Conservation (phyloP, 2,329 filamentous ascomycete genomes). For the Dothideomycetes sp. region DNA sequence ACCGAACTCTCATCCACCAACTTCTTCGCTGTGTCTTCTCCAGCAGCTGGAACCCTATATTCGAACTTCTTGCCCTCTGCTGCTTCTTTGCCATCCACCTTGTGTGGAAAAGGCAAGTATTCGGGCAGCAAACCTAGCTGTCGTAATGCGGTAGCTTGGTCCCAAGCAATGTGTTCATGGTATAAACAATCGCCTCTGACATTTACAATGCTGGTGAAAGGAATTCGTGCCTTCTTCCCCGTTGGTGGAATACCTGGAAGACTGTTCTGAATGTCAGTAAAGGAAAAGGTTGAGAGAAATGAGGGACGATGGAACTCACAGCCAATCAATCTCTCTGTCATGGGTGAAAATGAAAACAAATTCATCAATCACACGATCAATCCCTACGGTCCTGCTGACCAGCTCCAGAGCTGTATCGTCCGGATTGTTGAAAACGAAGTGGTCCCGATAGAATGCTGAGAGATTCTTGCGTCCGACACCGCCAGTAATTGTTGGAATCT, state of each 20-base stretch:
- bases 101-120: conserved; percentile 55
- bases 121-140: conserved; percentile 51
- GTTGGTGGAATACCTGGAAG: conserved; percentile 49
- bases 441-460: conserved; percentile 46
- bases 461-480: conserved; percentile 35
- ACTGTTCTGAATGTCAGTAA: conserved; percentile 36
- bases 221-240: conserved; percentile 43
- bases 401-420: conserved; percentile 45
- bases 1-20: conserved; percentile 41
- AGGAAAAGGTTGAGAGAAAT: conserved; percentile 25
- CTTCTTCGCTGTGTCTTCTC: conserved; percentile 45
- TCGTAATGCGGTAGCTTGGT: conserved; percentile 49
- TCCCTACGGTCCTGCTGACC: conserved; percentile 48
- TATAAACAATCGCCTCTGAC: conserved; percentile 46
- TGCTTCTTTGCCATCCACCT: conserved; percentile 32
- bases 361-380: conserved; percentile 51
- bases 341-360: conserved; percentile 49
- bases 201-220: conserved; percentile 47
- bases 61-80: conserved; percentile 41
- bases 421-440: conserved; percentile 47
- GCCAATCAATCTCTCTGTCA: conserved; percentile 66
- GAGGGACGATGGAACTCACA: conserved; percentile 41
- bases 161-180: conserved; percentile 53
- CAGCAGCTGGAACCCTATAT: conserved; percentile 53
- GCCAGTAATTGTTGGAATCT: conserved; percentile 38